phyloP scores from a whole-genome alignment of 257 asterid species.

The Solanum paucissectum region DNA sequence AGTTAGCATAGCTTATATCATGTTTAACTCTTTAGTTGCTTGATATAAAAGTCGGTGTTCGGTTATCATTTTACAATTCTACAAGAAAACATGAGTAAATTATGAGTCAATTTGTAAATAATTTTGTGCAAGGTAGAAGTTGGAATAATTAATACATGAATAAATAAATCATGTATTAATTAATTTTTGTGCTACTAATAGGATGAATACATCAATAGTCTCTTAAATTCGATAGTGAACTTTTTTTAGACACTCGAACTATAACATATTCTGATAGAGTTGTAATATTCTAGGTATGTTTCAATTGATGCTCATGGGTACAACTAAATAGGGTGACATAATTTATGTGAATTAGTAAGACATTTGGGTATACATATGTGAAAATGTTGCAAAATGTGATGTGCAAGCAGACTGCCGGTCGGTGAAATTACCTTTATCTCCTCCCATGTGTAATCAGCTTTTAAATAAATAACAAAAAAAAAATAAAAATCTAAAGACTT shows the following conservation, averaged over 20 bases:
- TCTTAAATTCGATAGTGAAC: neutral
- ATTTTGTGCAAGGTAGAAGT: neutral
- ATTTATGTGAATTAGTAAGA: neutral
- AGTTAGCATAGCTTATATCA: neutral
- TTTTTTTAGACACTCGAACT: neutral
- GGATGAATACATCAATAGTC: neutral
- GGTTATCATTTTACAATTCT: neutral
- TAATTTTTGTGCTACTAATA: neutral
- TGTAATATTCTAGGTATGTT: neutral
- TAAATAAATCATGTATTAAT: too few species aligned
- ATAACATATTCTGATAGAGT: neutral
- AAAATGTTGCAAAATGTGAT: neutral
- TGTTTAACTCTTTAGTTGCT: neutral
- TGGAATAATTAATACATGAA: neutral
- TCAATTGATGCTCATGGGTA: neutral
- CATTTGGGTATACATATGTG: too few species aligned
- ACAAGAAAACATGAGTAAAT: neutral
- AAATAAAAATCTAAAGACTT: neutral
- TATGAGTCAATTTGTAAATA: neutral
- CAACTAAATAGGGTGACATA: neutral
- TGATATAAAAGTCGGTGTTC: neutral
- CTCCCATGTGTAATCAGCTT: neutral
- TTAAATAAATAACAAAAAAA: neutral
- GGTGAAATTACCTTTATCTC: neutral
- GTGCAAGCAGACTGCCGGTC: neutral